phyloP scores from a whole-genome alignment of 371 early-diverging fungal species.

The Syncephalastrum racemosum region DNA sequence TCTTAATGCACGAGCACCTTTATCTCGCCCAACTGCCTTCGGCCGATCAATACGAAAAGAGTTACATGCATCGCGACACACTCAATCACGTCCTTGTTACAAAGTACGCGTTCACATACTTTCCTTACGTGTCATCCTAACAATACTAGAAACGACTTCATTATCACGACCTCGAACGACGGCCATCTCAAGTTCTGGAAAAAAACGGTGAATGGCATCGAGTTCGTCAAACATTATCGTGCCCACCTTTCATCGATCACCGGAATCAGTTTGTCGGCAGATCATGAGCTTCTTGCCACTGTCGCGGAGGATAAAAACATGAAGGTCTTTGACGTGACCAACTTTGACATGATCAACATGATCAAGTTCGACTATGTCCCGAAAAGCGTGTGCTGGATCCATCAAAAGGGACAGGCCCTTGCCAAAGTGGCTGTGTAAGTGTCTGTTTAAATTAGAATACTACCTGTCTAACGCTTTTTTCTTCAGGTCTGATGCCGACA shows the following conservation, averaged over 20 bases:
- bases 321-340: constrained; percentile 93
- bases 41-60: constrained; percentile 88
- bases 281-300: constrained; percentile 83
- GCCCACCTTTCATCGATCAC: constrained; percentile 74
- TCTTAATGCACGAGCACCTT: constrained; percentile 72
- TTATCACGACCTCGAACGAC: constrained; percentile 92
- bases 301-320: constrained; percentile 80
- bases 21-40: constrained; percentile 77
- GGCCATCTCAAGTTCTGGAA: constrained; percentile 99
- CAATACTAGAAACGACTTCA: constrained; percentile 75
- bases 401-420: constrained; percentile 79
- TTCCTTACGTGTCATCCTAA: neutral
- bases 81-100: constrained; percentile 79
- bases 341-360: constrained; percentile 98
- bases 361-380: constrained; percentile 80
- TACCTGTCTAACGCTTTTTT: too few relatives aligned
- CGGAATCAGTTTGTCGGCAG: constrained; percentile 68
- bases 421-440: constrained; percentile 77
- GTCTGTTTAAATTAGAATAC: neutral
- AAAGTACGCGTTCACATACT: constrained; percentile 37
- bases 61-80: constrained; percentile 94
- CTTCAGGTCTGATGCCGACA: constrained; percentile 75
- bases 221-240: constrained; percentile 96
- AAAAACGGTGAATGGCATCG: constrained; percentile 88
- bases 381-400: constrained; percentile 83